These are phyloP conservation scores for Fusarium sp. DNA, from an alignment of 2,329 filamentous ascomycete genomes.

Conservation along the genomic window DNA sequence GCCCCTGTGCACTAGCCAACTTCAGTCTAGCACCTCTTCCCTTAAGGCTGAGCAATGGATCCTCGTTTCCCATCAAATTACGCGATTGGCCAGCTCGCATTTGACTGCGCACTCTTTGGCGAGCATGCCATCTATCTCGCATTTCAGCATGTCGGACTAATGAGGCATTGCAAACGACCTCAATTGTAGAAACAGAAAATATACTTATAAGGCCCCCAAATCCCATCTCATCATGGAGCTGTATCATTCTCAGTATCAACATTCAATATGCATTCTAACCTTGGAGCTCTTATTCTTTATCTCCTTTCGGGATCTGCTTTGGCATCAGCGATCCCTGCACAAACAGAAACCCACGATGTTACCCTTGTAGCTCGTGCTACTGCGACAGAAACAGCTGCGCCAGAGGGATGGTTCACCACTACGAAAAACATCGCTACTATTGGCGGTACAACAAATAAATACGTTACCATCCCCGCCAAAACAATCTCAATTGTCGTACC, in stretches of 20 bases:
- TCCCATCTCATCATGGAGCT: not conserved
- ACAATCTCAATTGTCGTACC: constrained; percentile 47
- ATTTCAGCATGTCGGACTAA: constrained; percentile 1
- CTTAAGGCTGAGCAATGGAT: constrained; percentile 19
- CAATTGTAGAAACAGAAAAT: not conserved
- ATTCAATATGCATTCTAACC: constrained; percentile 24
- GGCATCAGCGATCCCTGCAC: constrained; percentile 4
- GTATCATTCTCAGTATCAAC: not conserved
- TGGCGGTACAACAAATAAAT: constrained; percentile 24
- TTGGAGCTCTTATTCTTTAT: constrained; percentile 20
- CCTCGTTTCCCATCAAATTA: not conserved
- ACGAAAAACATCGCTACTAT: constrained; percentile 42
- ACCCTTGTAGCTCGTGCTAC: constrained; percentile 14
- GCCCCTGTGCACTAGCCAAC: not conserved
- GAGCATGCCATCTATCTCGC: constrained; percentile 10
- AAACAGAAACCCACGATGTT: constrained; percentile 6
- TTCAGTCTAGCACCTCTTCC: not conserved
- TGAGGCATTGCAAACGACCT: constrained; percentile 10
- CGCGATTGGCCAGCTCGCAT: constrained; percentile 30
- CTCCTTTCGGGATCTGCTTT: constrained; percentile 18
- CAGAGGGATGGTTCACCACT: constrained; percentile 40
- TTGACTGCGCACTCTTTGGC: constrained; percentile 24
- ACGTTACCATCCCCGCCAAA: constrained; percentile 41
- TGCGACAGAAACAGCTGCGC: constrained; percentile 17
- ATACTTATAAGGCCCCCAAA: constrained; percentile 7